Base-by-base conservation (phyloP, 371 early-diverging fungal genomes). In the Capniomyces stellatus region DNA sequence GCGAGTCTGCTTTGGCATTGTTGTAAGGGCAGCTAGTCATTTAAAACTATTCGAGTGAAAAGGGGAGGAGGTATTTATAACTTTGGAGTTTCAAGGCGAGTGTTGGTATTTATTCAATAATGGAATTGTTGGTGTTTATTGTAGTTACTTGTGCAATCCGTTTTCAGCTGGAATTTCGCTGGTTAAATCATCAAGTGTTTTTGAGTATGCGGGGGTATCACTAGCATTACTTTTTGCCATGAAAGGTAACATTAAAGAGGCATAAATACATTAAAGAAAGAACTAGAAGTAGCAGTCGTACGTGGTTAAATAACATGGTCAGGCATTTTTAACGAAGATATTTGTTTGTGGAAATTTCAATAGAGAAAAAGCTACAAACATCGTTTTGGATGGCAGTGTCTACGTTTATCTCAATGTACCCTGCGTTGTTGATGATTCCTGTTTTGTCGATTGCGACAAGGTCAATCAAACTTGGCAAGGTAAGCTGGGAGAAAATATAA, bases 381-480 rank as follows among this genome's bases (percentile, higher is more conserved):
- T 75, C 83, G 75, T 64, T 81, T n/a, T 76, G 73, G 64, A 49
- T 82, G 0, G 79, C 92, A 0, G 49, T 83, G 19, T 88, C 89
- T 1, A 58, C 85, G 0, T 87, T 89, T 61, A 66, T 89, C 24
- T 75, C 81, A 39, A 64, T 91, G 40, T 90, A 92, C 62, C 91
- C 92, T 3, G 67, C 72, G 4, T 81, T 89, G 79, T 64, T 94
- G 24, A 47, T 85, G 13, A 71, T 78, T 6, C 85, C 87, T 0
- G 61, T 83, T n/a, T 41, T 75, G 0, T 58, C 87, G 27, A 51
- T 67, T 46, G 53, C 60, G 60, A 19, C 30, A 40, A 18, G 28
- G 21, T 21, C 21, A 30, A 22, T 51, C 29, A 8, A 3, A 4
- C 39, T 25, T 40, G 12, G 21, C 4, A 44, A 51, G 51, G 51